phyloP scores from a whole-genome alignment of 331 rosid species.

The Malus hybrid region DNA sequence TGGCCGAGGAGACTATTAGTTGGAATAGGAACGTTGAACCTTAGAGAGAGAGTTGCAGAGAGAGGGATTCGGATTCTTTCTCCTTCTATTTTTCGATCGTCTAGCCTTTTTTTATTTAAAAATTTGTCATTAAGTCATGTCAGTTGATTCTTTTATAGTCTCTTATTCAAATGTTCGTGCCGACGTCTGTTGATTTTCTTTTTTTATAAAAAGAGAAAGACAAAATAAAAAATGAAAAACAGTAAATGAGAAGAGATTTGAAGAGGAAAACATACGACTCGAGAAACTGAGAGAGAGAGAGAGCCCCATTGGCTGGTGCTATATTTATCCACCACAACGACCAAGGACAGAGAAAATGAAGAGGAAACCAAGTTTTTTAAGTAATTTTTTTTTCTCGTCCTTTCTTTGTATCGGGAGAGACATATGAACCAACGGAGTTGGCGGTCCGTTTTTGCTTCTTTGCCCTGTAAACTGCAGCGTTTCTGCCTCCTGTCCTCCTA shows the following conservation, averaged over 20 bases:
- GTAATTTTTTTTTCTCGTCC: not conserved
- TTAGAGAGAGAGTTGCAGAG: not conserved
- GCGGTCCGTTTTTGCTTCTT: constrained; percentile 17
- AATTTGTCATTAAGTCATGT: too few species aligned
- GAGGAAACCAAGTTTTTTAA: not conserved
- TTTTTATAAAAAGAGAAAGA: too few species aligned
- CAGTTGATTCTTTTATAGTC: too few species aligned
- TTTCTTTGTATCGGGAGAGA: not conserved
- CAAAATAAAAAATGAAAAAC: too few species aligned
- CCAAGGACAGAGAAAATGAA: not conserved
- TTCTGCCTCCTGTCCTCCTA: not conserved
- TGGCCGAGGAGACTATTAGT: not conserved
- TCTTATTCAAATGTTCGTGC: too few species aligned
- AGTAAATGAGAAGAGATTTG: too few species aligned
- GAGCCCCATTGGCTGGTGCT: not conserved
- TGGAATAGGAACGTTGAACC: not conserved
- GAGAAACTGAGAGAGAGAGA: not conserved
- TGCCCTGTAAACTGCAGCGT: constrained; percentile 4
- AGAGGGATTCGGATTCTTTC: too few species aligned
- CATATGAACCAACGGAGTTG: constrained; percentile 4
- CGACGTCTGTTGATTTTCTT: too few species aligned
- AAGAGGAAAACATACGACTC: too few species aligned
- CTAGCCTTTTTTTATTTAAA: too few species aligned
- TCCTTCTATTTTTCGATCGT: too few species aligned
- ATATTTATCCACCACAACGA: not conserved